phyloP scores from a whole-genome alignment of 805 yeast genomes.

The Kodamaea fukazawae region DNA sequence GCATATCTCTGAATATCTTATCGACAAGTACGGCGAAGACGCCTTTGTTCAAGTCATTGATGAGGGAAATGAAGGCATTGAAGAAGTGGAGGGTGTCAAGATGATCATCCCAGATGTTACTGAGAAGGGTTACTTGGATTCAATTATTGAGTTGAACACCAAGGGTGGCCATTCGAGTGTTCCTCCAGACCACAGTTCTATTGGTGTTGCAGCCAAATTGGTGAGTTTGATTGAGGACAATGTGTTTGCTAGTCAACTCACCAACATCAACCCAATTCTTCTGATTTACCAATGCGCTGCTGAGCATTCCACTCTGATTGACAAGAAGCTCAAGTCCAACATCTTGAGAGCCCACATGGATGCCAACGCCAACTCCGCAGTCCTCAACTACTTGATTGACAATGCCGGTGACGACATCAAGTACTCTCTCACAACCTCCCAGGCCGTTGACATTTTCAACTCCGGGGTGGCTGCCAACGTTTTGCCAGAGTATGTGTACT shows the following conservation, averaged over 20 bases:
- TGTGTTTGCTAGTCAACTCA: constrained; percentile 36
- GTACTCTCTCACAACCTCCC: constrained; percentile 45
- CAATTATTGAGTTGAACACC: constrained; percentile 38
- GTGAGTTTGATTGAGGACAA: constrained; percentile 36
- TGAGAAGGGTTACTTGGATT: constrained; percentile 47
- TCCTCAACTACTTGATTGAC: constrained; percentile 30
- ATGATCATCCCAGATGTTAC: constrained; percentile 46
- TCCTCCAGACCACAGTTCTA: constrained; percentile 49
- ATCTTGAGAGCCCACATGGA: constrained; percentile 40
- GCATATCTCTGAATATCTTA: constrained; percentile 33
- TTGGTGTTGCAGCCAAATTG: constrained; percentile 46
- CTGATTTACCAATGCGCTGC: constrained; percentile 46
- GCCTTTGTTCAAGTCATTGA: constrained; percentile 46
- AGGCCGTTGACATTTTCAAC: constrained; percentile 44
- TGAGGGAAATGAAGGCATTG: constrained; percentile 32
- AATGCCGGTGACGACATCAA: constrained; percentile 22
- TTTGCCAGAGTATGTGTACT: constrained; percentile 46
- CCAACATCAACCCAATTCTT: constrained; percentile 44
- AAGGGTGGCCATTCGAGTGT: constrained; percentile 54
- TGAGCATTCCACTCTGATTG: constrained; percentile 38
- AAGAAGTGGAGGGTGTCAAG: constrained; percentile 31
- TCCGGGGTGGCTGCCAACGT: constrained; percentile 54
- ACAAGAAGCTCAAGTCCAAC: constrained; percentile 28
- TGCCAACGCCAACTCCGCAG: constrained; percentile 33
- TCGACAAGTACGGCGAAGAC: constrained; percentile 38